Conservation (phyloP, 2,329 filamentous ascomycete species). For the Sporothrix euskadiensis region DNA sequence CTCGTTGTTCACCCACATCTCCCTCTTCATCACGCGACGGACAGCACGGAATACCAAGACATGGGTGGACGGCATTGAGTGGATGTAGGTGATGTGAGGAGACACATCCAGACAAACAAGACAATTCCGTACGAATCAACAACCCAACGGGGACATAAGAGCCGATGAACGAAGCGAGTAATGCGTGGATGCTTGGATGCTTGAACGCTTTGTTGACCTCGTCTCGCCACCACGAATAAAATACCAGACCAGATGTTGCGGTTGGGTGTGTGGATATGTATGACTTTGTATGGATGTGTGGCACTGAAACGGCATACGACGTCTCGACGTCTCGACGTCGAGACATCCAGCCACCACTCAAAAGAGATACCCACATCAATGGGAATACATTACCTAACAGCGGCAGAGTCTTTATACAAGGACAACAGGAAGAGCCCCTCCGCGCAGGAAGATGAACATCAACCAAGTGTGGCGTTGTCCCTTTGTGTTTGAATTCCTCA, state of each 20-base stretch:
- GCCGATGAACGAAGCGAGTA: not conserved
- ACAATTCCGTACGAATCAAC: not conserved
- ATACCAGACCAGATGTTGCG: not conserved
- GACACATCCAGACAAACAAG: not conserved
- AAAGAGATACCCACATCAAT: not conserved
- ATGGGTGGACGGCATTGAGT: not conserved
- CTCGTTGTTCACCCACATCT: not conserved
- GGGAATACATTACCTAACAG: constrained; percentile 5
- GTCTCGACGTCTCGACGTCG: no score
- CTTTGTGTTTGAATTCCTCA: not conserved
- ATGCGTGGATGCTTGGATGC: not conserved
- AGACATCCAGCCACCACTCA: not conserved
- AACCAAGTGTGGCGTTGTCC: not conserved
- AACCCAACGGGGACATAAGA: constrained; percentile 2
- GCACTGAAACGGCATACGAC: not conserved
- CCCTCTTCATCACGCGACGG: not conserved
- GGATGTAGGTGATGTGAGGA: not conserved
- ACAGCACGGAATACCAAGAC: not conserved
- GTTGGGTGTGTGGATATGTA: not conserved
- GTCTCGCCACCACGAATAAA: not conserved
- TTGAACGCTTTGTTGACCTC: not conserved
- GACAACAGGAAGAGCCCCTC: not conserved
- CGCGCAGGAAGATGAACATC: not conserved
- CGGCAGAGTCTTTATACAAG: not conserved
- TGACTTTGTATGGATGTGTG: not conserved